Percentiles rank a stretch among this genome's conserved stretches.
phyloP scores from a whole-genome alignment of 2,329 filamentous ascomycete species.

The Aureobasidium sp. region DNA sequence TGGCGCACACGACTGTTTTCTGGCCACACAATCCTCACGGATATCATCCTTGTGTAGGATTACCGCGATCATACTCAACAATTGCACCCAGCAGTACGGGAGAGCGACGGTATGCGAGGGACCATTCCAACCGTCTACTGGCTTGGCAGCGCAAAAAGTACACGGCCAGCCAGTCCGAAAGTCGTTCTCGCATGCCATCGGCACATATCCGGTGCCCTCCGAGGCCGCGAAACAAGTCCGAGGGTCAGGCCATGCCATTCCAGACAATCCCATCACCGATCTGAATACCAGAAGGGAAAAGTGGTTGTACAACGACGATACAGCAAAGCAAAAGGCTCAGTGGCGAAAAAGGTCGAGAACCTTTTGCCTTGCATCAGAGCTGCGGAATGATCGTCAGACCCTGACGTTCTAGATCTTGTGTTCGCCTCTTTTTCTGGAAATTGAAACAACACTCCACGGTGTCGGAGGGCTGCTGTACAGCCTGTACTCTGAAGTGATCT shows the following conservation, averaged over 20 bases:
- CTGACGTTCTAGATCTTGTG: not conserved
- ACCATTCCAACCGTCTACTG: not conserved
- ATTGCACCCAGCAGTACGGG: not conserved
- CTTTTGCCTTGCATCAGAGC: not conserved
- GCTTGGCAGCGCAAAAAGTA: not conserved
- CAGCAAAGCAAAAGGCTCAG: not conserved
- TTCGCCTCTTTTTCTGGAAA: not conserved
- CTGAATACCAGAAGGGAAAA: not conserved
- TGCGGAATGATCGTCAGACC: not conserved
- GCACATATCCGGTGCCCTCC: not conserved
- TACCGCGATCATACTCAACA: not conserved
- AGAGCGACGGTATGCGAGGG: not conserved
- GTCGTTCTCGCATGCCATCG: not conserved
- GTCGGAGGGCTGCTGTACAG: no score
- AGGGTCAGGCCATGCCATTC: not conserved
- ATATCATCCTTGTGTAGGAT: not conserved
- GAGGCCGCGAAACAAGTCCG: not conserved
- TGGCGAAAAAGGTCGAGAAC: not conserved
- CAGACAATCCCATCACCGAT: not conserved
- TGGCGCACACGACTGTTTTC: not conserved
- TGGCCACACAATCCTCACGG: no score
- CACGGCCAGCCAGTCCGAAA: not conserved
- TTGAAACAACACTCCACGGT: not conserved
- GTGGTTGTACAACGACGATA: not conserved
- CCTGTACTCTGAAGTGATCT: not conserved